Conservation (phyloP, 257 asterid genomes). For the Salvia rosmarinus region DNA sequence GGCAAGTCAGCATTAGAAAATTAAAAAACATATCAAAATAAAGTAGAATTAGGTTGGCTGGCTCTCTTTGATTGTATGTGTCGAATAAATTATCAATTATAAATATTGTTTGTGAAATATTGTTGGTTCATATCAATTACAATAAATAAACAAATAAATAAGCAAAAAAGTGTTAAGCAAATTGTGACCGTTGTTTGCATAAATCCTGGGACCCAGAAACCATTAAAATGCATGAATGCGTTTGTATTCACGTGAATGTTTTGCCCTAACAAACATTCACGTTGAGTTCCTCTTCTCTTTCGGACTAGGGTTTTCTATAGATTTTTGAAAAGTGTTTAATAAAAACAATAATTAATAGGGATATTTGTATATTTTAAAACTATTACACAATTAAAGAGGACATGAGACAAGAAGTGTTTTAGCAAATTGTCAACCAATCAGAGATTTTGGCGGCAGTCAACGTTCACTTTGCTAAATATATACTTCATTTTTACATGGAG, state of each 20-base stretch:
- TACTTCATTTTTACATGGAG: slow-evolving; percentile 43
- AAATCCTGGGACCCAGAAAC: slow-evolving; percentile 41
- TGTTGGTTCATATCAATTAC: no score
- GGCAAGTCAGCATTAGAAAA: no score
- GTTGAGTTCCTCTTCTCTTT: slow-evolving; percentile 36
- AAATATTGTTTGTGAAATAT: no score
- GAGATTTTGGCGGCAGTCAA: slow-evolving; percentile 48
- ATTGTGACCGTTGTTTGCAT: slow-evolving; percentile 37
- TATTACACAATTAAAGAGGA: slow-evolving; percentile 37
- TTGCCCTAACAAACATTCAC: slow-evolving; percentile 54
- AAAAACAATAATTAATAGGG: background rate
- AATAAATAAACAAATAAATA: background rate
- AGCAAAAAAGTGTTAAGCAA: background rate
- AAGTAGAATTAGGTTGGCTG: slow-evolving; percentile 10
- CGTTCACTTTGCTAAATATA: slow-evolving; percentile 28
- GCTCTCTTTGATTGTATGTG: background rate
- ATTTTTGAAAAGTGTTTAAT: background rate
- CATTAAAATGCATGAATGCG: background rate
- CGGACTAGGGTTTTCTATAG: slow-evolving; percentile 32
- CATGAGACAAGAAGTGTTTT: slow-evolving; percentile 23
- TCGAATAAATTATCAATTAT: no score
- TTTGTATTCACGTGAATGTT: slow-evolving; percentile 56
- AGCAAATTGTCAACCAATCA: slow-evolving; percentile 39
- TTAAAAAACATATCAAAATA: background rate
- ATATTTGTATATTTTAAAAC: background rate